A percentile compares a stretch with the other conserved stretches of the same genome.
Evolutionary conservation across 495 filamentous ascomycete genomes (phyloP).

Genomic region (Tricharina praecox): DNA sequence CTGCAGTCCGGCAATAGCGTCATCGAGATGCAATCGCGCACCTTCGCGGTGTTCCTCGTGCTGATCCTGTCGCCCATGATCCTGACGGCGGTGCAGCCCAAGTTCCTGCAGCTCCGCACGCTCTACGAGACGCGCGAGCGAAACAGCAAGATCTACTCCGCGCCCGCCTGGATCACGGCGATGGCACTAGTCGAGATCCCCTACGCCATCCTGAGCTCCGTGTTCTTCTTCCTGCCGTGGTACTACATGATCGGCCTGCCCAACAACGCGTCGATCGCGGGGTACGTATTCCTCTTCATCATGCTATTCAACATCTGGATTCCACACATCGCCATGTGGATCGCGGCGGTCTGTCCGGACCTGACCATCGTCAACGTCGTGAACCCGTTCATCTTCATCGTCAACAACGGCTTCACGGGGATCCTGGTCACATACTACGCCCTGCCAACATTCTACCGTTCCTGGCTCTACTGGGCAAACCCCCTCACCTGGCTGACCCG

Average conservation of each 20-base stretch:
- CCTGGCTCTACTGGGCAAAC: slow-evolving; percentile 55
- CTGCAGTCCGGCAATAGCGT: slow-evolving; percentile 22
- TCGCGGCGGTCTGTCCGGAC: slow-evolving; percentile 21
- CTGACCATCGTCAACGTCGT: slow-evolving; percentile 23
- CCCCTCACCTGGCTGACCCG: slow-evolving; percentile 48
- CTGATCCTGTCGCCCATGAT: slow-evolving; percentile 24
- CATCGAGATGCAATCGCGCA: slow-evolving; percentile 24
- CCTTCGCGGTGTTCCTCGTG: slow-evolving; percentile 22
- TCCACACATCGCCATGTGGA: slow-evolving; percentile 23
- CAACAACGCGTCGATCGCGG: slow-evolving; percentile 44
- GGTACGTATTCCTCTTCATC: slow-evolving; percentile 73
- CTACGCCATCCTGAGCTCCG: slow-evolving; percentile 55
- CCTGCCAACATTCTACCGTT: slow-evolving; percentile 18
- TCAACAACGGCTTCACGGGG: slow-evolving; percentile 21
- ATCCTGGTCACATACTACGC: slow-evolving; percentile 20
- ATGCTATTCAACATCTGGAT: slow-evolving; percentile 42
- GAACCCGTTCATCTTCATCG: slow-evolving; percentile 23
- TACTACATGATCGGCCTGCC: slow-evolving; percentile 71
- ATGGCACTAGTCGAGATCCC: slow-evolving; percentile 61
- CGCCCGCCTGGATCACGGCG: slow-evolving; percentile 66
- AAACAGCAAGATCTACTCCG: slow-evolving; percentile 66
- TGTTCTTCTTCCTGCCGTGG: slow-evolving; percentile 55
- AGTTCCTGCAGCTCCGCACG: slow-evolving; percentile 50
- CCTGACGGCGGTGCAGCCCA: slow-evolving; percentile 67
- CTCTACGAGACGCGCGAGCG: slow-evolving; percentile 78